phyloP scores from a whole-genome alignment of 169 alveolate species.

The Perkinsus olseni region DNA sequence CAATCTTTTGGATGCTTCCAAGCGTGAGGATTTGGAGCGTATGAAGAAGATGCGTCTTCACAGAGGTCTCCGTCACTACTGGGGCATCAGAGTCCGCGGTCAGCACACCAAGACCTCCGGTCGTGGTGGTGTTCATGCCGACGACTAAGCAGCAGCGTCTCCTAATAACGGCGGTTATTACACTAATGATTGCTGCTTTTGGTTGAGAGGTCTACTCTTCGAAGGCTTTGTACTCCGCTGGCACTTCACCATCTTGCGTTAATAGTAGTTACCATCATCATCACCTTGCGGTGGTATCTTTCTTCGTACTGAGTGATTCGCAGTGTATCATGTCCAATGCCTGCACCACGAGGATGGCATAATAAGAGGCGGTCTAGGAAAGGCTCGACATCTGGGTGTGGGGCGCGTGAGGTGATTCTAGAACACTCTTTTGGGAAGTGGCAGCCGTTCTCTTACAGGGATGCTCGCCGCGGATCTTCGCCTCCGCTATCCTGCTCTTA shows the following conservation, averaged over 20 bases:
- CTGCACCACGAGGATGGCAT: too few species aligned
- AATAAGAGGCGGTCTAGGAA: too few species aligned
- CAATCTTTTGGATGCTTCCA: slow-evolving; percentile 87
- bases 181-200: not conserved
- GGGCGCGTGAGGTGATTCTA: too few species aligned
- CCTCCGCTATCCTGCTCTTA: too few species aligned
- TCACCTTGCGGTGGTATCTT: too few species aligned
- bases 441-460: too few species aligned
- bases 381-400: too few species aligned
- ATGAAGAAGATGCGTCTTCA: slow-evolving; percentile 93
- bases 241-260: not conserved
- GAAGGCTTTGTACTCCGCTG: not conserved
- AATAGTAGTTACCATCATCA: not conserved
- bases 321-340: too few species aligned
- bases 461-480: too few species aligned
- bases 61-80: slow-evolving; percentile 96
- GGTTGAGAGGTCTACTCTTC: not conserved
- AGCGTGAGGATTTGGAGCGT: slow-evolving; percentile 98
- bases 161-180: not conserved
- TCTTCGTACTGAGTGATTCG: too few species aligned
- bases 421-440: too few species aligned
- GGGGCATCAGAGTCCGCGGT: slow-evolving; percentile 98
- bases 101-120: slow-evolving; percentile 99
- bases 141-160: not conserved
- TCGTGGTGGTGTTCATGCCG: slow-evolving; percentile 45